Evolutionary conservation across 2,329 filamentous ascomycete genomes (phyloP).

Genomic region (Scopulariopsis brevicaulis): DNA sequence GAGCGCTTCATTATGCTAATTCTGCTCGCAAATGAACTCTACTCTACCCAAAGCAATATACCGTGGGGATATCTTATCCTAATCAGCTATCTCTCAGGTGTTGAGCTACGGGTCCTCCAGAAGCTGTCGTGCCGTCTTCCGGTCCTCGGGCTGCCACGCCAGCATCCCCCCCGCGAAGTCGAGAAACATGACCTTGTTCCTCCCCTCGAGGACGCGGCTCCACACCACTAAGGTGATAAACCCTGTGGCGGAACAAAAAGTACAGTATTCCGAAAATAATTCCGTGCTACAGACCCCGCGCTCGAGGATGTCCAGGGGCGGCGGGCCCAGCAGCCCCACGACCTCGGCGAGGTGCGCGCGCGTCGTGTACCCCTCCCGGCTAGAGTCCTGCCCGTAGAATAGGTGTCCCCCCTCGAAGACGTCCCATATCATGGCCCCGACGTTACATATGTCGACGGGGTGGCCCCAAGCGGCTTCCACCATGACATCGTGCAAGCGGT

Average conservation of each 20-base stretch:
- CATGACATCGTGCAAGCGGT: constrained; percentile 17
- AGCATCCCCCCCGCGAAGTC: constrained; percentile 13
- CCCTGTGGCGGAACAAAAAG: not conserved
- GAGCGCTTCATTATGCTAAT: too few relatives aligned
- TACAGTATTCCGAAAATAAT: constrained; percentile 12
- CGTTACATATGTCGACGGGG: constrained; percentile 14
- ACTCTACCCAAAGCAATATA: too few relatives aligned
- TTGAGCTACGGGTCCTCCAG: constrained; percentile 3
- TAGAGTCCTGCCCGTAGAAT: constrained; percentile 9
- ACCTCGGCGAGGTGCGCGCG: constrained; percentile 16
- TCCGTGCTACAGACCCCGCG: constrained; percentile 9
- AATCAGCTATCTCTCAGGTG: not conserved
- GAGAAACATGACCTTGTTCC: constrained; percentile 10
- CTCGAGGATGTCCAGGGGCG: constrained; percentile 12
- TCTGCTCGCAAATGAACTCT: too few relatives aligned
- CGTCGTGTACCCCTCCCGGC: constrained; percentile 11
- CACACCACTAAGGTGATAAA: too few relatives aligned
- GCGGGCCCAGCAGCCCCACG: constrained; percentile 16
- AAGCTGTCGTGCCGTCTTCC: constrained; percentile 11
- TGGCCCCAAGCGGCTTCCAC: constrained; percentile 17
- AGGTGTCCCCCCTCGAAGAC: constrained; percentile 16
- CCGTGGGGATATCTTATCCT: too few relatives aligned
- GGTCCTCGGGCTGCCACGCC: constrained; percentile 15
- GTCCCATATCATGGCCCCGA: constrained; percentile 19
- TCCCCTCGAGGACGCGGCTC: constrained; percentile 9